phyloP scores from a whole-genome alignment of 805 yeast genomes.

The Wilhelminamyces savonicus region DNA sequence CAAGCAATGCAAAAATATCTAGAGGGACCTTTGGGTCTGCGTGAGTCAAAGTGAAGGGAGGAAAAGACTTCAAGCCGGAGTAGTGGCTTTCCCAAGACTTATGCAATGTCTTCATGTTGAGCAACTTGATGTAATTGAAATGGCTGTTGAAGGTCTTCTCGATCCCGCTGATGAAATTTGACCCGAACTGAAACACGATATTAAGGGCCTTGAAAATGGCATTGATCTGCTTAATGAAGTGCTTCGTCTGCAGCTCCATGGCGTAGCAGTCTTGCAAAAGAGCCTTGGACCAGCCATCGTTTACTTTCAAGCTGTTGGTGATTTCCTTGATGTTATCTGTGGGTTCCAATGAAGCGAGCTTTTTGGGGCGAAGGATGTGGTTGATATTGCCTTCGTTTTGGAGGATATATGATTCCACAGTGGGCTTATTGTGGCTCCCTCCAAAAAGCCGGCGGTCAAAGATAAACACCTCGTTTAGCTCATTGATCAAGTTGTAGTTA shows the following conservation, averaged over 20 bases:
- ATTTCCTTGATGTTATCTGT: constrained; percentile 13
- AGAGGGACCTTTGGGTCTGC: constrained; percentile 8
- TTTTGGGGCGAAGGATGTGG: not conserved
- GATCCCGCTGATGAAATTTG: constrained; percentile 43
- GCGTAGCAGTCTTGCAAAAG: constrained; percentile 34
- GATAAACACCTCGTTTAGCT: constrained; percentile 50
- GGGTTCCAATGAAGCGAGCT: not conserved
- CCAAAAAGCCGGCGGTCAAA: constrained; percentile 59
- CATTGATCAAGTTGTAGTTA: constrained; percentile 46
- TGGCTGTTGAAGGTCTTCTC: constrained; percentile 39
- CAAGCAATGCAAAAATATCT: constrained; percentile 26
- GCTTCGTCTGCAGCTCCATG: constrained; percentile 21
- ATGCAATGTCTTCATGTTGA: constrained; percentile 36
- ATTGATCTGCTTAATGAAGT: constrained; percentile 27
- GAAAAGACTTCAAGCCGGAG: constrained; percentile 27
- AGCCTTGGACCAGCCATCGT: constrained; percentile 48
- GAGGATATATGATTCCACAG: constrained; percentile 4
- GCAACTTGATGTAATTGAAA: constrained; percentile 27
- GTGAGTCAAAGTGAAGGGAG: constrained; percentile 29
- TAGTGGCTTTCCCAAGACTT: constrained; percentile 31
- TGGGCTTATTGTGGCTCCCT: constrained; percentile 9
- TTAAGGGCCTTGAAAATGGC: constrained; percentile 40
- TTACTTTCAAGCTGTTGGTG: constrained; percentile 33
- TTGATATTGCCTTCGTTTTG: constrained; percentile 5
- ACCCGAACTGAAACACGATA: constrained; percentile 44